These are phyloP conservation scores for Suillus fuscotomentosus DNA, from an alignment of 768 basidiomycete species.

Conservation along the genomic window DNA sequence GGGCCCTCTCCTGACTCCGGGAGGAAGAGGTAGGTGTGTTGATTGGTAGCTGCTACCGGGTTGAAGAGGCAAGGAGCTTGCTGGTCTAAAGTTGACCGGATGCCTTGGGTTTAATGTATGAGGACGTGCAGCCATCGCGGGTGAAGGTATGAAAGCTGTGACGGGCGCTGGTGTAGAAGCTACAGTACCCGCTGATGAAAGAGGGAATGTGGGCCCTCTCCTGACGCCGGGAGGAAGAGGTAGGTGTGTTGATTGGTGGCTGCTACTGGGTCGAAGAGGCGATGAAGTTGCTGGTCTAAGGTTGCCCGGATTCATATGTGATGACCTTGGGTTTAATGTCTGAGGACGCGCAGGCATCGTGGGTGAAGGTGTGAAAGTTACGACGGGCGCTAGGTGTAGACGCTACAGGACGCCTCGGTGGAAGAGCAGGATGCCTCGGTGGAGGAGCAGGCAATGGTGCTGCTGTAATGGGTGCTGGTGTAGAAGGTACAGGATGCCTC, in stretches of 20 bases:
- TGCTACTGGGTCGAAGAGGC: not conserved
- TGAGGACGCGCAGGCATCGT: not conserved
- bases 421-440: too few relatives aligned
- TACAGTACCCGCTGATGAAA: not conserved
- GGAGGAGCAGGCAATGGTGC: too few relatives aligned
- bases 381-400: not conserved
- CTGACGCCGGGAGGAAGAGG: not conserved
- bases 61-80: not conserved
- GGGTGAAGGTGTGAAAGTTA: not conserved
- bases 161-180: not conserved
- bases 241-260: not conserved
- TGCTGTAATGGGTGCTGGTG: too few relatives aligned
- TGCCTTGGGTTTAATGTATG: not conserved
- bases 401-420: too few relatives aligned
- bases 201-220: not conserved
- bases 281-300: not conserved
- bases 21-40: not conserved
- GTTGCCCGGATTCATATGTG: too few relatives aligned
- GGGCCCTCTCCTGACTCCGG: not conserved
- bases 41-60: not conserved
- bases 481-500: too few relatives aligned
- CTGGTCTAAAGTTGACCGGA: not conserved
- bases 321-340: not conserved
- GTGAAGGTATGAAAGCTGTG: not conserved
- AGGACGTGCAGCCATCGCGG: not conserved